Conservation (phyloP, 176 grass and related monocot species). For the Juncus inflexus region DNA sequence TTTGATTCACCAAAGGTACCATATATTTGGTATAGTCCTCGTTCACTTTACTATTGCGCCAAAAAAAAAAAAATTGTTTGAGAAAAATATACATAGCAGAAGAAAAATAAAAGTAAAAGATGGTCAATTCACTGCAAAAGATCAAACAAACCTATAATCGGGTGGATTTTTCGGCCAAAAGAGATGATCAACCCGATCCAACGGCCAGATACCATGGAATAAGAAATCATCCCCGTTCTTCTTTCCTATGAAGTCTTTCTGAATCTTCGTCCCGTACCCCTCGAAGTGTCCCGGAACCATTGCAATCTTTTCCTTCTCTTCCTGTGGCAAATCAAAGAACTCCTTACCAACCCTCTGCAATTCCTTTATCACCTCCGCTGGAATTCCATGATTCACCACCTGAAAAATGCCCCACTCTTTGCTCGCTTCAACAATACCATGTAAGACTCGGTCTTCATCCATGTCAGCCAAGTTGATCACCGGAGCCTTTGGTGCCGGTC, state of each 20-base stretch:
- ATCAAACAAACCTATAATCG: constrained; percentile 33
- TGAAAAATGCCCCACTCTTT: constrained; percentile 69
- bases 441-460: neutral
- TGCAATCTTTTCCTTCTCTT: constrained; percentile 47
- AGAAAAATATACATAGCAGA: neutral
- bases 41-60: constrained; percentile 32
- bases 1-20: constrained; percentile 24
- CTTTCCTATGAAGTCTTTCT: constrained; percentile 38
- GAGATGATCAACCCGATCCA: constrained; percentile 25
- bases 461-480: constrained; percentile 54
- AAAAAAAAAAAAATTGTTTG: neutral
- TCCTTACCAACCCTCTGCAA: constrained; percentile 61
- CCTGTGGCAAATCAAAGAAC: constrained; percentile 73
- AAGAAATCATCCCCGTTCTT: constrained; percentile 78
- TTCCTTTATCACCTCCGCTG: constrained; percentile 33
- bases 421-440: constrained; percentile 30
- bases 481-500: constrained; percentile 34
- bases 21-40: constrained; percentile 54
- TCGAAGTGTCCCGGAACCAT: constrained; percentile 30
- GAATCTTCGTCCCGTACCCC: constrained; percentile 51
- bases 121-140: neutral
- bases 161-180: constrained; percentile 41
- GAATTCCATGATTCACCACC: constrained; percentile 70
- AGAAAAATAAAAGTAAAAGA: neutral
- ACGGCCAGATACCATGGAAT: constrained; percentile 66